A percentile compares a stretch with the other conserved stretches of the same genome.
phyloP scores from a whole-genome alignment of 2,329 filamentous ascomycete genomes.

The Golovinomyces cichoracearum region DNA sequence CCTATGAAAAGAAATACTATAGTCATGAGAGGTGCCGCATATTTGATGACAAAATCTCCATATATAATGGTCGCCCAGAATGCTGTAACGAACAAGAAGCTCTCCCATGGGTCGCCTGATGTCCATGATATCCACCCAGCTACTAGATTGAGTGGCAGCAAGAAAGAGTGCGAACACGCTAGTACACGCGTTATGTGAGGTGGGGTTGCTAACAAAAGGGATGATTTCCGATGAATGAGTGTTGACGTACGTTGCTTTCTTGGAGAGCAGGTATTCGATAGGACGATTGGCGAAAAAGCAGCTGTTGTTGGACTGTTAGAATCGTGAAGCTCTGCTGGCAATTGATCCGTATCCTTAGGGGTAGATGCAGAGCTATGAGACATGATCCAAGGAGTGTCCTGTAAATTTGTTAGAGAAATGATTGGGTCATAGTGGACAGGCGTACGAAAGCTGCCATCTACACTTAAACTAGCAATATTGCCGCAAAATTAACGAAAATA shows the following conservation, averaged over 20 bases:
- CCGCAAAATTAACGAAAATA: conserved; percentile 5
- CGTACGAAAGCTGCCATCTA: conserved; percentile 16
- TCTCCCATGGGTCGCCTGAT: conserved; percentile 82
- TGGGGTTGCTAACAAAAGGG: conserved; percentile 71
- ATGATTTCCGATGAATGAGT: conserved; percentile 89
- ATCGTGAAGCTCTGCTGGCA: conserved; percentile 4
- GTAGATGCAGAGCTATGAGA: conserved; percentile 12
- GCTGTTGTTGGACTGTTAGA: conserved; percentile 48
- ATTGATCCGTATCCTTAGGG: conserved; percentile 11
- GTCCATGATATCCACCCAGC: conserved; percentile 82
- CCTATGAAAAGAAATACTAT: conserved; percentile 58
- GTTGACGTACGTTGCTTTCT: conserved; percentile 68
- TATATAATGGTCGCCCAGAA: conserved; percentile 81
- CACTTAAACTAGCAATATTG: conserved; percentile 15
- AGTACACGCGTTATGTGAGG: conserved; percentile 83
- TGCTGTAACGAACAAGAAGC: conserved; percentile 58
- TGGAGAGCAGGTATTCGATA: conserved; percentile 34
- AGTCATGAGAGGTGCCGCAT: conserved; percentile 59
- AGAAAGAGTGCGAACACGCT: conserved; percentile 85
- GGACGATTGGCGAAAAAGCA: conserved; percentile 63
- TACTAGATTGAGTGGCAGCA: conserved; percentile 66
- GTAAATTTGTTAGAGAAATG: conserved; percentile 3
- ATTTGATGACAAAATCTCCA: conserved; percentile 56
- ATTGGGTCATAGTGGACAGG: conserved; percentile 1
- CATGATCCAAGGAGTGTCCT: conserved; percentile 18